Percentiles rank a stretch among this genome's conserved stretches.
Conservation (phyloP, 768 basidiomycete species). For the Russula earlei region DNA sequence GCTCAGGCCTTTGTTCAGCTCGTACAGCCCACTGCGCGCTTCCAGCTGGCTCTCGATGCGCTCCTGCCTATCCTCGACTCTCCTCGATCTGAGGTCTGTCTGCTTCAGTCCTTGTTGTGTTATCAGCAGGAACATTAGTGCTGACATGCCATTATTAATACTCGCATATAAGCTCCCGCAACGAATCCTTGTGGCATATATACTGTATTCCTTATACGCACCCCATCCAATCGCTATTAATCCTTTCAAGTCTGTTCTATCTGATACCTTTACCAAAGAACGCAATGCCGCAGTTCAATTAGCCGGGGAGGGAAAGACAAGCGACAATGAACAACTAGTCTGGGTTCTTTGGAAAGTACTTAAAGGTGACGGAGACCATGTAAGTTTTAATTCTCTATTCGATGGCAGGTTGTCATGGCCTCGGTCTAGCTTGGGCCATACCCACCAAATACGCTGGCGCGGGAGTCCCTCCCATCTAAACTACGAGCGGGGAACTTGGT, state of each 20-base stretch:
- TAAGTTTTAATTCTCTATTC: conserved; percentile 29
- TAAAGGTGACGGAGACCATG: conserved; percentile 75
- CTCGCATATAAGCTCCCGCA: conserved; percentile 45
- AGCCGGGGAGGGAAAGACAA: conserved; percentile 38
- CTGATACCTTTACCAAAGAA: conserved; percentile 59
- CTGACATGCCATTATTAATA: background rate
- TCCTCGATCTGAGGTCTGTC: conserved; percentile 19
- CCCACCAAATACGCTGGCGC: conserved; percentile 63
- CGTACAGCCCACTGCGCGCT: conserved; percentile 65
- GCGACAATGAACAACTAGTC: conserved; percentile 65
- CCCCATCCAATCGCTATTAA: conserved; percentile 73
- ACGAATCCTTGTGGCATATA: conserved; percentile 70
- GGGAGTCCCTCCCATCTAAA: conserved; percentile 67
- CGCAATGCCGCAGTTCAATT: conserved; percentile 48
- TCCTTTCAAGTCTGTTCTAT: conserved; percentile 69
- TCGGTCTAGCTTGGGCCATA: conserved; percentile 68
- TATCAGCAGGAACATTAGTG: background rate
- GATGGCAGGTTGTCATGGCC: conserved; percentile 9
- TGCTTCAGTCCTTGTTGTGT: background rate
- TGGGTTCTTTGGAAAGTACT: conserved; percentile 86
- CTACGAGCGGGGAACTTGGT: conserved; percentile 62
- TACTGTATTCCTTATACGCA: conserved; percentile 71
- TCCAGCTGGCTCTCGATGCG: conserved; percentile 78
- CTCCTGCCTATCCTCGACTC: conserved; percentile 61
- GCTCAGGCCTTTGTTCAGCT: conserved; percentile 68